phyloP scores from a whole-genome alignment of 1,139 yeast genomes.

The Saccharomyces hybrid region DNA sequence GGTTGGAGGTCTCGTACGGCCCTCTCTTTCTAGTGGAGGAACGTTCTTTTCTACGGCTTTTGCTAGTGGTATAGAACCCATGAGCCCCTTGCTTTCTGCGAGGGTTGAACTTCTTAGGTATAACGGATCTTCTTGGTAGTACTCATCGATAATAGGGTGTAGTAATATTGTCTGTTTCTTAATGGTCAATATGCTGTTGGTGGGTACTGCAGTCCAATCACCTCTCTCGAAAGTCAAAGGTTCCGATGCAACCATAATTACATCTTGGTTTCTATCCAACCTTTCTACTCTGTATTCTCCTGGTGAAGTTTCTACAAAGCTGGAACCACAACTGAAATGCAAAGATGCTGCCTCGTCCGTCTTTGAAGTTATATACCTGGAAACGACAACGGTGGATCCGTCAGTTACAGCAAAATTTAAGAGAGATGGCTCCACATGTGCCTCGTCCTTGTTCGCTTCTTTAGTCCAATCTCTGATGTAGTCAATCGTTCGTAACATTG shows the following conservation, averaged over 20 bases:
- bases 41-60: conserved; percentile 47
- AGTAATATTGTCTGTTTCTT: conserved; percentile 77
- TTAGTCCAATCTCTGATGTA: conserved; percentile 60
- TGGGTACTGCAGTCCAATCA: conserved; percentile 96
- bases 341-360: conserved; percentile 94
- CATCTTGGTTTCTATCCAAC: conserved; percentile 83
- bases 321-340: conserved; percentile 90
- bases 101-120: conserved; percentile 66
- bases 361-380: conserved; percentile 80
- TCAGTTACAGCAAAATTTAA: conserved; percentile 93
- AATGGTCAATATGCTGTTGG: conserved; percentile 80
- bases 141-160: conserved; percentile 89
- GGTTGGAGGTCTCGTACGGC: conserved; percentile 41
- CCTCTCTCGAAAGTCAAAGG: conserved; percentile 94
- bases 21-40: conserved; percentile 85
- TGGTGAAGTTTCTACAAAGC: conserved; percentile 82
- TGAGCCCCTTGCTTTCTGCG: conserved; percentile 86
- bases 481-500: conserved; percentile 66
- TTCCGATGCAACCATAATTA: conserved; percentile 93
- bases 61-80: conserved; percentile 63
- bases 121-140: conserved; percentile 65
- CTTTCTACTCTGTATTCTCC: conserved; percentile 93
- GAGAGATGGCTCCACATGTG: conserved; percentile 65
- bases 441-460: conserved; percentile 29
- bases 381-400: conserved; percentile 80